These are phyloP conservation scores for Coleophoma crateriformis DNA, from an alignment of 2,329 filamentous ascomycete genomes.

Conservation along the genomic window DNA sequence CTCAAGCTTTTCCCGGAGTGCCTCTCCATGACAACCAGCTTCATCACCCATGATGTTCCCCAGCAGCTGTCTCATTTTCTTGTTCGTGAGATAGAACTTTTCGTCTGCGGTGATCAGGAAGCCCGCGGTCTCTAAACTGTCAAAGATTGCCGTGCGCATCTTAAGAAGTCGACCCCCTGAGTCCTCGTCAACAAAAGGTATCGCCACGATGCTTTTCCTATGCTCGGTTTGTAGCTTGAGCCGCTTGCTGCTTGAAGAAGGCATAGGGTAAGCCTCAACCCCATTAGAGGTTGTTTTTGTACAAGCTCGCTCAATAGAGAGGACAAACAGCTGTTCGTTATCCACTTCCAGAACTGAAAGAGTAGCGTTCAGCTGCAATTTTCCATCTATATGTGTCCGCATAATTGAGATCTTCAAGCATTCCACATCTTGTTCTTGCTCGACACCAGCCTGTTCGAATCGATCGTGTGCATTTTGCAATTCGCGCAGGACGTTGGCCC, in stretches of 20 bases:
- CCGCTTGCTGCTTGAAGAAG: too few relatives aligned
- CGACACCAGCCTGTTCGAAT: background rate
- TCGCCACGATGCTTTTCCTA: background rate
- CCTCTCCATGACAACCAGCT: slow-evolving; percentile 6
- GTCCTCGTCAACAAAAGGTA: background rate
- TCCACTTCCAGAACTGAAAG: background rate
- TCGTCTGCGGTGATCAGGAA: slow-evolving; percentile 15
- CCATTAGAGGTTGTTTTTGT: background rate
- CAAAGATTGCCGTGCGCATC: slow-evolving; percentile 15
- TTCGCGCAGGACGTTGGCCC: slow-evolving; percentile 9
- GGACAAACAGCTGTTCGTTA: slow-evolving; percentile 6
- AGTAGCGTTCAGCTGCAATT: slow-evolving; percentile 5
- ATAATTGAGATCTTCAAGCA: background rate
- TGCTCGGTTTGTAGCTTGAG: background rate
- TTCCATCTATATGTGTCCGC: background rate
- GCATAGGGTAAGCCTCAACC: too few relatives aligned
- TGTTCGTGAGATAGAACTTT: slow-evolving; percentile 14
- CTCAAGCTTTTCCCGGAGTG: slow-evolving; percentile 5
- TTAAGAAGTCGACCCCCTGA: slow-evolving; percentile 2
- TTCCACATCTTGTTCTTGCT: background rate
- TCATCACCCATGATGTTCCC: slow-evolving; percentile 12
- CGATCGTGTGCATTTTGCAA: slow-evolving; percentile 1
- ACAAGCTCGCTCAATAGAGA: slow-evolving; percentile 7
- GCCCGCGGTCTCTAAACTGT: slow-evolving; percentile 8
- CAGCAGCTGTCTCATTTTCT: slow-evolving; percentile 8